Base-by-base conservation (phyloP, 768 basidiomycete species). In the Fomitopsis serialis region DNA sequence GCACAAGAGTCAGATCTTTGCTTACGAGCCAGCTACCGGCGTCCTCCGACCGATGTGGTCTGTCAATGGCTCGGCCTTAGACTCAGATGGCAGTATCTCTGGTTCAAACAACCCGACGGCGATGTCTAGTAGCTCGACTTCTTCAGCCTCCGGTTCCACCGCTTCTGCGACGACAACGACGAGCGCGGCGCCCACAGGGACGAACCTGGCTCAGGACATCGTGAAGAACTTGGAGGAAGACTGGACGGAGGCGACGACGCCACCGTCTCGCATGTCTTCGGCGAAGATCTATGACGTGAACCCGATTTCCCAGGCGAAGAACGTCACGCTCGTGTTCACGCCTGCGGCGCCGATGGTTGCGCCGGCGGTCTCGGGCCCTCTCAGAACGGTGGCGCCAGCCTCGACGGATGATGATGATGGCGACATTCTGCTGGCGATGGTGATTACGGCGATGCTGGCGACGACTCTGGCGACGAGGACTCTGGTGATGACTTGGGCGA, bases 1-100 rank as follows among this genome's bases (percentile, higher is more conserved):
- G 7, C 71, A 77, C 59, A 67, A 66, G 59, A 82, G 78, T 57
- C 87, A 91, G 64, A 58, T 71, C 4, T 91, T 89, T 65, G 66
- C 75, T 29, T 89, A 79, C 63, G 70, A 84, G 58, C 61, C 68
- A 13, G 54, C 51, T 0, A 78, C 74, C 11, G 77, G 79, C 7
- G 67, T 69, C 21, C 62, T 91, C 51, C 70, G 68, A 24, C 89
- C 88, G 2, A 77, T 80, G 60, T 80, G 78, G 74, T 51, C 29
- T 21, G 62, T 63, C 54, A 63, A 73, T 25, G 66, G 63, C 22
- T 59, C 52, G 8, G 57, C 60, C 45, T 57, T 57, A 11, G 57
- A 63, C 50, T 56, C 52, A 34, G 52, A 59, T 44, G 55, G 52
- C 23, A 49, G 47, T 44, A 48, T 34, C 34, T 54, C 44, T 35